Percentiles rank a stretch among this genome's conserved stretches.
Evolutionary conservation across 2,329 filamentous ascomycete genomes (phyloP).

Genomic region (Arachnomyces sp.): DNA sequence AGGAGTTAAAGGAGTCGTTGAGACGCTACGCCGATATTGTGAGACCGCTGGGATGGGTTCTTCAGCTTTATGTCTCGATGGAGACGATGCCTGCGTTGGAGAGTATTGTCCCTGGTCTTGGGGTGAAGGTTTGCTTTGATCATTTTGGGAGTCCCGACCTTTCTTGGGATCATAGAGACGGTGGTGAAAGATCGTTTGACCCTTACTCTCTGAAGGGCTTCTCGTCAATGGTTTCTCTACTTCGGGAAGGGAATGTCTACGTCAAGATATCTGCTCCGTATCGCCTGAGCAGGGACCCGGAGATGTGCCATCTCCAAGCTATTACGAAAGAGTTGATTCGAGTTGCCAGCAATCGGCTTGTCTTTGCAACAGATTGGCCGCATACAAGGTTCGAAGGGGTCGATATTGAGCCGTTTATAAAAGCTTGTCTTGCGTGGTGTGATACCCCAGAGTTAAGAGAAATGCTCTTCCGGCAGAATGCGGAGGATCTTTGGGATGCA

Average conservation of each 20-base stretch:
- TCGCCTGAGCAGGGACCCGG: constrained; percentile 40
- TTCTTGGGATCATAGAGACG: constrained; percentile 6
- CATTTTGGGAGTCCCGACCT: constrained; percentile 49
- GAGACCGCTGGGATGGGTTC: constrained; percentile 45
- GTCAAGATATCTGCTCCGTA: constrained; percentile 54
- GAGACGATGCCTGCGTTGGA: constrained; percentile 43
- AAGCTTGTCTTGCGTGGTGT: constrained; percentile 48
- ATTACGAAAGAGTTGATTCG: constrained; percentile 44
- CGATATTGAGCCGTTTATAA: constrained; percentile 48
- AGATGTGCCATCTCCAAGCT: constrained; percentile 39
- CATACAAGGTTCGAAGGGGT: constrained; percentile 53
- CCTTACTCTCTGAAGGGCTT: constrained; percentile 45
- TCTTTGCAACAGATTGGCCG: constrained; percentile 58
- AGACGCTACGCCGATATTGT: constrained; percentile 44
- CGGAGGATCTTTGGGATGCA: constrained; percentile 43
- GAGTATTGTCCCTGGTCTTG: constrained; percentile 40
- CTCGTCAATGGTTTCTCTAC: constrained; percentile 39
- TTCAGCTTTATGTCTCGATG: constrained; percentile 52
- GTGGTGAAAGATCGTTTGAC: constrained; percentile 18
- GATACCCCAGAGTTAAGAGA: constrained; percentile 36
- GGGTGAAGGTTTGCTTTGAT: constrained; percentile 50
- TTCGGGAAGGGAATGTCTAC: constrained; percentile 43
- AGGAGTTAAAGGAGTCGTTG: constrained; percentile 37
- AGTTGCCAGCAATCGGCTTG: constrained; percentile 37
- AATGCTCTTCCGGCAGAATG: constrained; percentile 49